Evolutionary conservation across 2,329 filamentous ascomycete species (phyloP).

Genomic region (Aspergillus hiratsukae): DNA sequence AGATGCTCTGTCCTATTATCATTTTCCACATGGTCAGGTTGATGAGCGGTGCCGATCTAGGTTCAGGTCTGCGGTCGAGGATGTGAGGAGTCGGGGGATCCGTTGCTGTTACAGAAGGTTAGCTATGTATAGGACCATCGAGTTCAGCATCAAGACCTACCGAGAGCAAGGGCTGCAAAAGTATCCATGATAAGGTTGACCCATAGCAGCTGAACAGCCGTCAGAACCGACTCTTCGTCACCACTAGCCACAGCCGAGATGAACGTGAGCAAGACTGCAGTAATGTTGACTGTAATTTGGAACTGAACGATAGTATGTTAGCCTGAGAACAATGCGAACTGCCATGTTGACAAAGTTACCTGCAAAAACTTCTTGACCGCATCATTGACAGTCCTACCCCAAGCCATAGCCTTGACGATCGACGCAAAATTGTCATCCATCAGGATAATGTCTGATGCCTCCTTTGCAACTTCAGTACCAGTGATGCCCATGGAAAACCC

Average conservation of each 20-base stretch:
- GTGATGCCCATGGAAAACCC: conserved; percentile 84
- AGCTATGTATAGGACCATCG: background rate
- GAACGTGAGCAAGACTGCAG: conserved; percentile 62
- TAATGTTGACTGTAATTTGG: conserved; percentile 59
- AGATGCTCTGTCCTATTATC: conserved; percentile 43
- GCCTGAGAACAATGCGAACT: background rate
- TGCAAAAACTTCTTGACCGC: conserved; percentile 70
- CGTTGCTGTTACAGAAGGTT: conserved; percentile 42
- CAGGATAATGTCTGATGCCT: conserved; percentile 77
- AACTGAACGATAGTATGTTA: conserved; percentile 23
- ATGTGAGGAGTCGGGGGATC: conserved; percentile 57
- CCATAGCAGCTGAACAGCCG: conserved; percentile 64
- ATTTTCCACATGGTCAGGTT: conserved; percentile 46
- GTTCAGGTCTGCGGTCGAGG: conserved; percentile 50
- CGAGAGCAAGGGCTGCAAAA: conserved; percentile 59
- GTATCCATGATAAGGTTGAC: conserved; percentile 69
- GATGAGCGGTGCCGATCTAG: conserved; percentile 44
- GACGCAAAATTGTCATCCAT: conserved; percentile 87
- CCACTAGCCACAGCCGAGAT: conserved; percentile 57
- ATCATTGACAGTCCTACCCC: conserved; percentile 74
- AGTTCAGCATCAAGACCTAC: conserved; percentile 11
- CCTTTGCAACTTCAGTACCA: conserved; percentile 78
- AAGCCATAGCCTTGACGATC: conserved; percentile 79
- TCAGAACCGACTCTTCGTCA: conserved; percentile 57
- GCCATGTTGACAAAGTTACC: conserved; percentile 11